Conservation (phyloP, 495 filamentous ascomycete genomes). For the Pyrenula massariospora region DNA sequence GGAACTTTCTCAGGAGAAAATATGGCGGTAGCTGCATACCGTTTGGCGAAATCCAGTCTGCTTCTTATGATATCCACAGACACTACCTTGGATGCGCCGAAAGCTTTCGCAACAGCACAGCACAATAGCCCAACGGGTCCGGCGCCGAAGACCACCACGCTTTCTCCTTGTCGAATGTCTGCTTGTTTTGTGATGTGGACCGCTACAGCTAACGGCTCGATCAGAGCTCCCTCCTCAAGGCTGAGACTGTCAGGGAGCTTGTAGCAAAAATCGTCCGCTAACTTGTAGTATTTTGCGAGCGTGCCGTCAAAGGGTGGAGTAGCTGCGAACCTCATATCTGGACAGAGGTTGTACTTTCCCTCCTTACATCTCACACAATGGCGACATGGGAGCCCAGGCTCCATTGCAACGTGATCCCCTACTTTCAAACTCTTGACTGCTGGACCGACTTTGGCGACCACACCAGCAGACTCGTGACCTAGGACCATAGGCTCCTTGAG, state of each 20-base stretch:
- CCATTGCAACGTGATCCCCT: constrained; percentile 40
- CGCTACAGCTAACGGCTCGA: constrained; percentile 43
- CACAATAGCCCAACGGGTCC: constrained; percentile 44
- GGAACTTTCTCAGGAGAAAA: constrained; percentile 27
- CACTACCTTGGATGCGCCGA: constrained; percentile 39
- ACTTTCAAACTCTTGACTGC: constrained; percentile 28
- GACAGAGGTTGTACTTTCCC: constrained; percentile 42
- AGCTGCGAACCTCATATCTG: constrained; percentile 39
- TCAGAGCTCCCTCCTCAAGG: constrained; percentile 38
- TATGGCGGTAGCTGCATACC: constrained; percentile 29
- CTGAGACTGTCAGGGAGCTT: constrained; percentile 32
- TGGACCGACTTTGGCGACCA: constrained; percentile 56
- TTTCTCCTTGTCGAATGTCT: constrained; percentile 29
- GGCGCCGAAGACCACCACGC: constrained; percentile 42
- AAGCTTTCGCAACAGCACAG: constrained; percentile 38
- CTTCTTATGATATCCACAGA: constrained; percentile 39
- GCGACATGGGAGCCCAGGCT: constrained; percentile 39
- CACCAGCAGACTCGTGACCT: constrained; percentile 82
- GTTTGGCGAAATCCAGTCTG: constrained; percentile 41
- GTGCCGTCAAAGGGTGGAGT: constrained; percentile 44
- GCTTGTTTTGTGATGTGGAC: constrained; percentile 41
- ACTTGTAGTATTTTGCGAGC: constrained; percentile 39
- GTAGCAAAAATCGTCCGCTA: constrained; percentile 46
- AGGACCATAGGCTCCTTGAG: constrained; percentile 80
- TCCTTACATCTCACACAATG: constrained; percentile 40